Base-by-base conservation (phyloP, 192 early-diverging fungal genomes). In the Gryganskiella cystojenkinii region DNA sequence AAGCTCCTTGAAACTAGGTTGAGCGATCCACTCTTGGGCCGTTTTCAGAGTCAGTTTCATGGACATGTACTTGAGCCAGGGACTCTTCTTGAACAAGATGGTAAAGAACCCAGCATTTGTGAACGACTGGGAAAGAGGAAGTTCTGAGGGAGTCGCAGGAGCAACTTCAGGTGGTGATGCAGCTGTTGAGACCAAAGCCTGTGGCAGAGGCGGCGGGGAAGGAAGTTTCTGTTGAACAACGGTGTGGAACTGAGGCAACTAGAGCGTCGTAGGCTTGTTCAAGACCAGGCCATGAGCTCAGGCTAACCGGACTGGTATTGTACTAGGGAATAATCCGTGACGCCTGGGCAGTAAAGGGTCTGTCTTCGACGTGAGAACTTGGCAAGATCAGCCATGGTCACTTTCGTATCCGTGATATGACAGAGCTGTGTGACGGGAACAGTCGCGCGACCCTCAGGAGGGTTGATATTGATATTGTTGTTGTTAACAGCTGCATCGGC, bases 281-380 rank as follows among this genome's bases (percentile, higher is more conserved):
- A 78, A 45, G 50, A 78, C 74, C 13, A 78, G 28, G 27, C 69
- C 74, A 47, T 56, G 17, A 78, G 50, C 17, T 58, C 44, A 13
- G 55, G 47, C 0, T 65, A 58, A 20, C 37, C 19, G 13, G 34
- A 25, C 46, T 69, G 20, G 46, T 59, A 78, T 10, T 64, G 61
- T 46, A 78, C 55, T 6, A 78, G 61, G 1, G 74, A 59, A 54
- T 69, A 69, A 17, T 78, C 74, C 2, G 74, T 78, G 42, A 78
- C 69, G 7, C 74, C 74, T n/a, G 61, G 66, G 66, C 74, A 78
- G 61, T 78, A 78, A 1, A 78, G 61, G 8, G 74, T 78, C 25
- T 69, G 24, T 0, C 74, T 59, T 20, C 61, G 74, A 20, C 64
- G 74, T 1, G 44, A 46, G 8, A 78, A 25, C 37, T 50, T 60